Evolutionary conservation across 352 stramenopile species (phyloP), one percentile per base, ranked within the genome.

Genomic region (Phytophthora ramorum): DNA sequence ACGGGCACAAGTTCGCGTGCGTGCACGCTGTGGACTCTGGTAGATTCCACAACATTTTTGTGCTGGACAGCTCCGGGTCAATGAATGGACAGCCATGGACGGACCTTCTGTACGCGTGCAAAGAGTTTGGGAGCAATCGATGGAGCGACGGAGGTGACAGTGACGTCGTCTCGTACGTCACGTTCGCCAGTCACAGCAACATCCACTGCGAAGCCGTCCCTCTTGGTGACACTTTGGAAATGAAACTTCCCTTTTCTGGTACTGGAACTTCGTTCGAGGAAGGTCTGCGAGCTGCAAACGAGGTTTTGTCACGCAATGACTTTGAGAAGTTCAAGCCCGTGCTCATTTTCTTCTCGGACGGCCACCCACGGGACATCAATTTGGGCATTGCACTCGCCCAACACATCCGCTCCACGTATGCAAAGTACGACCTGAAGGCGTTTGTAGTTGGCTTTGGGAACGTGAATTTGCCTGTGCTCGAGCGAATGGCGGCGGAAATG

Each of bases 391-490:
- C 71, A 20, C 55, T 91, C 10, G 84, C 77, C 4, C 24, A 53
- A 5, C 63, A 90, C 44, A 83, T 92, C 30, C 53, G 54, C 4
- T 43, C 62, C 0, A 73, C n/a, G 2, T 93, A 92, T 55, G 69
- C 57, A 0, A 87, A 76, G 50, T 86, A 90, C 28, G 77, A 74
- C 8, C 47, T 93, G 20, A 66, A 83, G 43, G 66, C 76, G 7
- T 92, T 89, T 34, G 71, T 72, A 2, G 83, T 92, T 0, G 83
- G 85, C 7, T 93, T 90, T 54, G 83, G 85, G 5, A 34, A 14
- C 7, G 64, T 87, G 44, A 81, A 92, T 48, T 68, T 90, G 41
- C 24, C 62, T 1, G 71, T 89, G 2, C 63, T 92, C 7, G 10
- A 90, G 46, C 66, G 59, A 3, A 34, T 92, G 2, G 81, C 82